A percentile compares a stretch with the other conserved stretches of the same genome.
Conservation (phyloP, 192 early-diverging fungal species). For the Mortierella hygrophila region DNA sequence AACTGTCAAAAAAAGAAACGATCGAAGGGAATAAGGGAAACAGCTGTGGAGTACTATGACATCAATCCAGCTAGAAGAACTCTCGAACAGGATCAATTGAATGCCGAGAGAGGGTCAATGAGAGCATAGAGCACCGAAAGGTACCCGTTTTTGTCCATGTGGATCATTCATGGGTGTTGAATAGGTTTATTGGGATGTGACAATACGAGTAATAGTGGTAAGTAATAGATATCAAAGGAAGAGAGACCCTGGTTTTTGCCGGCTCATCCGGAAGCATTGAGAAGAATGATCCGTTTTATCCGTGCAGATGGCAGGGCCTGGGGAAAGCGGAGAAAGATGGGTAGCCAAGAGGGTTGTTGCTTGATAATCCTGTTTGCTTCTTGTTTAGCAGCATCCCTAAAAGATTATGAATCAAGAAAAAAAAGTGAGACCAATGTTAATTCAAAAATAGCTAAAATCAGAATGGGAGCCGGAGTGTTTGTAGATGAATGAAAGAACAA, state of each 20-base stretch:
- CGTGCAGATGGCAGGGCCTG: background rate
- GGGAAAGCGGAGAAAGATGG: background rate
- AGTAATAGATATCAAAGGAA: conserved; percentile 1
- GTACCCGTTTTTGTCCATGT: background rate
- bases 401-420: background rate
- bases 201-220: background rate
- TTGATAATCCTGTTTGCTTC: background rate
- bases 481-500: background rate
- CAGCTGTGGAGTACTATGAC: background rate
- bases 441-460: background rate
- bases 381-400: conserved; percentile 18
- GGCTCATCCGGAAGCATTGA: background rate
- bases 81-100: background rate
- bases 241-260: background rate
- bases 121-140: background rate
- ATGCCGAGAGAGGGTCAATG: background rate
- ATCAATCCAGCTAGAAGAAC: too few relatives aligned
- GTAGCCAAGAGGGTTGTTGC: background rate
- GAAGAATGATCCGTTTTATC: background rate
- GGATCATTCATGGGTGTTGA: background rate
- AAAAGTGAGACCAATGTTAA: conserved; percentile 8
- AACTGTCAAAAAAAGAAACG: background rate
- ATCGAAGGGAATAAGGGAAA: background rate
- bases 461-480: background rate
- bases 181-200: background rate